Conservation (phyloP, 768 basidiomycete species). For the Sistotremastrum suecicum region DNA sequence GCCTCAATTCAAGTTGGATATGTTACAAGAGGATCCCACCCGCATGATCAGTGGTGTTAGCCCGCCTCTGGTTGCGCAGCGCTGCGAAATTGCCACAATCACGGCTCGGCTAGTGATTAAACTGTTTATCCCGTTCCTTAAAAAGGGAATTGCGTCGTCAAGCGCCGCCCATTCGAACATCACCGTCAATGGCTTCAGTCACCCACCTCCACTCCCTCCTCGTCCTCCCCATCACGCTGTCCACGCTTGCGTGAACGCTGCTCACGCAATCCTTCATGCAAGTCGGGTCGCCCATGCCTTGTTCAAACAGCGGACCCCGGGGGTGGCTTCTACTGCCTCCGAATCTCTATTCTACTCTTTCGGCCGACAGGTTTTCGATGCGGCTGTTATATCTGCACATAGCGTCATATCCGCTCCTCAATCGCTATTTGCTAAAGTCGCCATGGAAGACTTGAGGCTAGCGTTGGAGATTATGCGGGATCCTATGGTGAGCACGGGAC, state of each 20-base stretch:
- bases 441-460: constrained; percentile 29
- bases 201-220: neutral
- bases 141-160: constrained; percentile 11
- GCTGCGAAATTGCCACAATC: constrained; percentile 45
- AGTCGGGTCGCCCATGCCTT: constrained; percentile 26
- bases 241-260: constrained; percentile 47
- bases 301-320: constrained; percentile 17
- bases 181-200: too few relatives aligned
- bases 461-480: constrained; percentile 31
- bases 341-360: constrained; percentile 37
- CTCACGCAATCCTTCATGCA: constrained; percentile 47
- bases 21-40: constrained; percentile 16
- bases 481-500: constrained; percentile 17
- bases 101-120: constrained; percentile 49
- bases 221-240: constrained; percentile 36
- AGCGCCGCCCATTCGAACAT: too few relatives aligned
- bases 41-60: neutral
- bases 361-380: constrained; percentile 48
- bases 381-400: constrained; percentile 50
- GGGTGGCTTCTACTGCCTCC: constrained; percentile 3
- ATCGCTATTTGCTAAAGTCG: constrained; percentile 31
- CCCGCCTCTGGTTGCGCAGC: constrained; percentile 31
- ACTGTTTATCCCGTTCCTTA: constrained; percentile 55
- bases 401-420: constrained; percentile 40
- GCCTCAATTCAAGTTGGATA: constrained; percentile 28